A percentile compares a stretch with the other conserved stretches of the same genome.
Conservation (phyloP, 2,329 filamentous ascomycete genomes). For the Diplodia sapinea region DNA sequence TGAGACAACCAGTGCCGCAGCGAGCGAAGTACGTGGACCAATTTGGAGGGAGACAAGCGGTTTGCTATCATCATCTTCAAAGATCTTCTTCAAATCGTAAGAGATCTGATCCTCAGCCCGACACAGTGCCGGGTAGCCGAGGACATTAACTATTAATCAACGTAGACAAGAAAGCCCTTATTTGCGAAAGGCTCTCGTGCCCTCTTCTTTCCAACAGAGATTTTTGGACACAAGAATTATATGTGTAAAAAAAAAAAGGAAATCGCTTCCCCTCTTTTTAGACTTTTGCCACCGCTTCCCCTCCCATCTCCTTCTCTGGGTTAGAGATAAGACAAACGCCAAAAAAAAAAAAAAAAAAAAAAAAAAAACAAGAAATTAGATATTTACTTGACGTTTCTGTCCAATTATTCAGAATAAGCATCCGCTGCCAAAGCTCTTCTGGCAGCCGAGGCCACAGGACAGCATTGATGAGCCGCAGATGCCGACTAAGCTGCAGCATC, state of each 20-base stretch:
- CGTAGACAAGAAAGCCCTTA: background rate
- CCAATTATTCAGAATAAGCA: slow-evolving; percentile 32
- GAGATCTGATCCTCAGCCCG: background rate
- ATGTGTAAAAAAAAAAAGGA: background rate
- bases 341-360: background rate
- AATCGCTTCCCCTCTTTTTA: background rate
- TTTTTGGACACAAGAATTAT: background rate
- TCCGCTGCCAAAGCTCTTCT: slow-evolving; percentile 42
- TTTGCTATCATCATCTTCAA: background rate
- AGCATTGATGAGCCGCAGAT: slow-evolving; percentile 37
- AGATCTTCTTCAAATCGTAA: background rate
- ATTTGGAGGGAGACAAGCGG: background rate
- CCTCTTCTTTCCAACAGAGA: background rate
- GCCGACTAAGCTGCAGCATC: slow-evolving; percentile 41
- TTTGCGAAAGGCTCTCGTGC: background rate
- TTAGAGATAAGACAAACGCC: background rate
- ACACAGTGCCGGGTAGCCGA: background rate
- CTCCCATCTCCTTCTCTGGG: background rate
- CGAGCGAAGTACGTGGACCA: background rate
- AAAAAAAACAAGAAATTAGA: background rate
- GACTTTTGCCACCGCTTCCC: background rate
- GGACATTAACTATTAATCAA: background rate
- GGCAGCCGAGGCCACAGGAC: slow-evolving; percentile 45
- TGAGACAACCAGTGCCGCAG: background rate
- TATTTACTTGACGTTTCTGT: background rate